Evolutionary conservation across 352 stramenopile genomes (phyloP).

Genomic region (Phytophthora megakarya): DNA sequence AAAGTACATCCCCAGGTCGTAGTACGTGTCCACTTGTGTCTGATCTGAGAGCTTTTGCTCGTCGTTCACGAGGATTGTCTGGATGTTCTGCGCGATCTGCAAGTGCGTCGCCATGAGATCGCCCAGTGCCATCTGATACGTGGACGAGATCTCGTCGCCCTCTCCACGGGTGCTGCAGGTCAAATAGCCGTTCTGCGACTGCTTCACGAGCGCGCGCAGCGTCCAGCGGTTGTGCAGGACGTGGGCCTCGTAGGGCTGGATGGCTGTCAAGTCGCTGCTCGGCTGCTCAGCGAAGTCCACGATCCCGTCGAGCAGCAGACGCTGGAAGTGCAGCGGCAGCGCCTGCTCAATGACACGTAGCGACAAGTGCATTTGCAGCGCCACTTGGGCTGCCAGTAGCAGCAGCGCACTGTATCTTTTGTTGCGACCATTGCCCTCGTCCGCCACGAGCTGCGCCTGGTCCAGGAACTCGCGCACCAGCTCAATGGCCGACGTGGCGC

Average conservation of each 20-base stretch:
- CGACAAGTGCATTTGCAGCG: slow-evolving; percentile 72
- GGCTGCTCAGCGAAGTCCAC: slow-evolving; percentile 71
- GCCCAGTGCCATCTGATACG: slow-evolving; percentile 72
- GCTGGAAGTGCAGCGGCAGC: slow-evolving; percentile 79
- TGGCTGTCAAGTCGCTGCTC: slow-evolving; percentile 33
- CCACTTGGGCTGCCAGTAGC: slow-evolving; percentile 75
- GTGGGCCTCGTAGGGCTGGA: slow-evolving; percentile 55
- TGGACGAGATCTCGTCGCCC: slow-evolving; percentile 62
- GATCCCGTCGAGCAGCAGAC: slow-evolving; percentile 80
- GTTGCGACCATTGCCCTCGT: slow-evolving; percentile 77
- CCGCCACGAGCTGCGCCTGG: slow-evolving; percentile 80
- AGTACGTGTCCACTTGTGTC: slow-evolving; percentile 65
- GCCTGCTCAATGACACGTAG: slow-evolving; percentile 60
- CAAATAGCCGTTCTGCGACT: slow-evolving; percentile 76
- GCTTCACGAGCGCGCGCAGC: slow-evolving; percentile 66
- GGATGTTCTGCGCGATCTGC: slow-evolving; percentile 67
- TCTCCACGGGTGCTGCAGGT: slow-evolving; percentile 68
- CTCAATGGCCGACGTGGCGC: slow-evolving; percentile 74
- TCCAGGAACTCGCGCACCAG: slow-evolving; percentile 84
- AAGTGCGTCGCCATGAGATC: slow-evolving; percentile 64
- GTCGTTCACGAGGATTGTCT: slow-evolving; percentile 54
- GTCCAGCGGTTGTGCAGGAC: slow-evolving; percentile 81
- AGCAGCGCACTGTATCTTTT: slow-evolving; percentile 75
- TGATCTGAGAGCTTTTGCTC: slow-evolving; percentile 46
- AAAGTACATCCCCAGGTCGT: slow-evolving; percentile 73